Evolutionary conservation across 352 stramenopile genomes (phyloP).

Genomic region (Globisporangium paroecandrum): DNA sequence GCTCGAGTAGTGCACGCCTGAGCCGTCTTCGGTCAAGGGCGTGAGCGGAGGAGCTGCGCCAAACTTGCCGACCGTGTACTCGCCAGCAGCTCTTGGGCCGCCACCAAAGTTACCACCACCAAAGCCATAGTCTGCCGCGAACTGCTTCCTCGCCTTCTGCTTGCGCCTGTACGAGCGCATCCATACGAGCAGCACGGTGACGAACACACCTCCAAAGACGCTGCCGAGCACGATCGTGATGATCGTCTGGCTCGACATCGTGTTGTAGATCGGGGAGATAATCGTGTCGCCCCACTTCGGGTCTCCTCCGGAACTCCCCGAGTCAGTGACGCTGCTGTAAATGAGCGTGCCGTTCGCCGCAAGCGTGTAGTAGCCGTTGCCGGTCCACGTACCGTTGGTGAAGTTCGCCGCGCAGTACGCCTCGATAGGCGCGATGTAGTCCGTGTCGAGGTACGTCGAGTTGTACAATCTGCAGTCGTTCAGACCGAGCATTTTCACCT

Average conservation of each 20-base stretch:
- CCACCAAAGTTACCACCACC: too few relatives aligned
- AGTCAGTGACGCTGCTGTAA: neutral
- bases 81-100: neutral
- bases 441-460: neutral
- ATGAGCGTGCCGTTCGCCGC: neutral
- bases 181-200: conserved; percentile 11
- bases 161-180: conserved; percentile 7
- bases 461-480: neutral
- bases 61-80: neutral
- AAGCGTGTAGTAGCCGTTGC: neutral
- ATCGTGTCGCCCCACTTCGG: neutral
- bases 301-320: neutral
- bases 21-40: conserved; percentile 10
- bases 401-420: neutral
- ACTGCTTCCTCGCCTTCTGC: conserved; percentile 4
- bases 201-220: conserved; percentile 2
- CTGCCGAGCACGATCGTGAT: conserved; percentile 6
- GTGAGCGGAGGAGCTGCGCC: neutral
- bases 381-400: neutral
- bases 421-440: neutral
- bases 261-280: neutral
- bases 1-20: neutral
- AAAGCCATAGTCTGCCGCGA: neutral
- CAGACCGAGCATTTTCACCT: neutral
- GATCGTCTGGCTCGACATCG: conserved; percentile 1